These are phyloP conservation scores for Aureobasidium melanogenum DNA, from an alignment of 2,329 filamentous ascomycete species.

Conservation along the genomic window DNA sequence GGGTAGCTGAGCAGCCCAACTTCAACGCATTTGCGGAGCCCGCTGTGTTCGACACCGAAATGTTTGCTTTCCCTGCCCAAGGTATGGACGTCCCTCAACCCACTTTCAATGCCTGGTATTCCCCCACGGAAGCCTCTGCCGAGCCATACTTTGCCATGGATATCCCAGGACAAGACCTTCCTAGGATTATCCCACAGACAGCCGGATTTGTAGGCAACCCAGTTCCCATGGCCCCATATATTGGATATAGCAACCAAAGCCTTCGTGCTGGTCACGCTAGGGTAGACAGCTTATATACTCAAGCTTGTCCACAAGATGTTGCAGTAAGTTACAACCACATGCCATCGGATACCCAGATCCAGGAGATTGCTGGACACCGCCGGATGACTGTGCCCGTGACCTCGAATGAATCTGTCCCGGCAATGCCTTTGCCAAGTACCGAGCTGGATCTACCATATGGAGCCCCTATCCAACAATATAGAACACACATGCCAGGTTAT, in stretches of 20 bases:
- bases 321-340: slow-evolving; percentile 6
- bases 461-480: slow-evolving; percentile 5
- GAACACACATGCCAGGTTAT: background rate
- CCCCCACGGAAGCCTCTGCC: background rate
- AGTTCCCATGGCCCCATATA: background rate
- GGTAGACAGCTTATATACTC: slow-evolving; percentile 7
- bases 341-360: background rate
- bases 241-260: background rate
- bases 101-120: background rate
- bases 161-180: background rate
- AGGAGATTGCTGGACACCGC: background rate
- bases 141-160: background rate
- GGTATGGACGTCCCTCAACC: background rate
- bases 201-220: slow-evolving; percentile 13
- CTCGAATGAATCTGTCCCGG: background rate
- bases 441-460: slow-evolving; percentile 2
- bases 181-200: background rate
- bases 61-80: slow-evolving; percentile 2
- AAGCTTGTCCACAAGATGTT: background rate
- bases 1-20: background rate
- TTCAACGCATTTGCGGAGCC: slow-evolving; percentile 2
- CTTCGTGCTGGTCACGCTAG: background rate
- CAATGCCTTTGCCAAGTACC: background rate
- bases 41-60: background rate
- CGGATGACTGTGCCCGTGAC: slow-evolving; percentile 2